A percentile compares a stretch with the other conserved stretches of the same genome.
These are phyloP conservation scores for Crepidotus variabilis DNA, from an alignment of 768 basidiomycete genomes.

Conservation along the genomic window DNA sequence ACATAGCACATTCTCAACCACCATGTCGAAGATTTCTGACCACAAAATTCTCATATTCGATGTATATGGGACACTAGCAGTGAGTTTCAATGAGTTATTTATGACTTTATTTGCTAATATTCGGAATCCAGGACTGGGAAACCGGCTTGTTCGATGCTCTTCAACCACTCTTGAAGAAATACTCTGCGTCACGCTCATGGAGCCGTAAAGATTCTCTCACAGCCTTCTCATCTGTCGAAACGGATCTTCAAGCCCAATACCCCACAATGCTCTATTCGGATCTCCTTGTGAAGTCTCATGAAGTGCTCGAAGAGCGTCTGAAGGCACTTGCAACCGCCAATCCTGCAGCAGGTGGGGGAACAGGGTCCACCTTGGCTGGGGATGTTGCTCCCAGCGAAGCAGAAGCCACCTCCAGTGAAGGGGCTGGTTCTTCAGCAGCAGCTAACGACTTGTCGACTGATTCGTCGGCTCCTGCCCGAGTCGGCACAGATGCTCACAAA, in stretches of 20 bases:
- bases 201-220: constrained; percentile 47
- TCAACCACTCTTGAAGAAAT: constrained; percentile 44
- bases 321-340: constrained; percentile 16
- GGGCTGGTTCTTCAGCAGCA: constrained; percentile 14
- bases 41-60: constrained; percentile 65
- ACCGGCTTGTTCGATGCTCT: constrained; percentile 56
- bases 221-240: constrained; percentile 51
- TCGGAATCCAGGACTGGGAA: constrained; percentile 61
- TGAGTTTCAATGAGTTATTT: constrained; percentile 20
- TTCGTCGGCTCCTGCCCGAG: constrained; percentile 2
- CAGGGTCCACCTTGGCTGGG: constrained; percentile 8
- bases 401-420: constrained; percentile 2
- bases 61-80: constrained; percentile 72
- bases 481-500: constrained; percentile 27
- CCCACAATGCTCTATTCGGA: constrained; percentile 59
- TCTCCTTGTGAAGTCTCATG: constrained; percentile 49
- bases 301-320: constrained; percentile 32
- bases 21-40: constrained; percentile 31
- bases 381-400: constrained; percentile 1
- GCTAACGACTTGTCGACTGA: constrained; percentile 6
- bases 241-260: constrained; percentile 51
- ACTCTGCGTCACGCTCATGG: constrained; percentile 38
- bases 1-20: neutral
- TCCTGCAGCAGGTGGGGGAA: constrained; percentile 14
- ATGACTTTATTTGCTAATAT: neutral